Evolutionary conservation across 108 stramenopile genomes (phyloP).

Genomic region (Nitzschia sp.): DNA sequence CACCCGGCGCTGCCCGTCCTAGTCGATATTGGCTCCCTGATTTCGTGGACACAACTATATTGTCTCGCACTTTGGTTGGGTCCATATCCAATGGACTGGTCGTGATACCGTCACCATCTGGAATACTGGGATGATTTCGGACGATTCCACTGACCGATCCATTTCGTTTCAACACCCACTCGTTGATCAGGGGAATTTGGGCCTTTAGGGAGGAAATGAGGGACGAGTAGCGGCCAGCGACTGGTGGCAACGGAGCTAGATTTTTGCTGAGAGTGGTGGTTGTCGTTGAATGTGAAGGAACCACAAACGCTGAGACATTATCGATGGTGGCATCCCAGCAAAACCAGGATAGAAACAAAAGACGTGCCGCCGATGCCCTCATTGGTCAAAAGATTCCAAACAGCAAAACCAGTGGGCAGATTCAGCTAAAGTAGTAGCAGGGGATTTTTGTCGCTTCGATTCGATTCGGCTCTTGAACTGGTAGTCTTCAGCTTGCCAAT

Average conservation of each 20-base stretch:
- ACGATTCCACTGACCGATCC: conserved; percentile 53
- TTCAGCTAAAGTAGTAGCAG: no score
- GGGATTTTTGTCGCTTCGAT: no score
- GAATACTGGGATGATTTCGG: conserved; percentile 56
- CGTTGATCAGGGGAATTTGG: conserved; percentile 13
- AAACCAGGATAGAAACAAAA: not conserved
- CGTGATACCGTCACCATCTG: conserved; percentile 58
- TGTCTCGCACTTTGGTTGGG: not conserved
- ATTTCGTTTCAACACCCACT: conserved; percentile 24
- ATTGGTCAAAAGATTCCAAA: no score
- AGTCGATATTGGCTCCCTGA: conserved; percentile 27
- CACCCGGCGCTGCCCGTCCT: not conserved
- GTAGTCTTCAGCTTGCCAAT: no score
- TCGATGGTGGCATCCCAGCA: not conserved
- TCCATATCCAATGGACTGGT: conserved; percentile 42
- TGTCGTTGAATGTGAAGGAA: not conserved
- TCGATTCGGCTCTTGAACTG: no score
- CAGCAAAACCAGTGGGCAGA: no score
- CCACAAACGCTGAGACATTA: not conserved
- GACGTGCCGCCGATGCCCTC: no score
- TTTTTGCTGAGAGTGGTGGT: not conserved
- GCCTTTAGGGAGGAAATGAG: not conserved
- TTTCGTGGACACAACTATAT: conserved; percentile 11
- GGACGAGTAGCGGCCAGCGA: not conserved
- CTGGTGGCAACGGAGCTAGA: not conserved